Base-by-base conservation (phyloP, 2,329 filamentous ascomycete species). In the Thelonectria olida region DNA sequence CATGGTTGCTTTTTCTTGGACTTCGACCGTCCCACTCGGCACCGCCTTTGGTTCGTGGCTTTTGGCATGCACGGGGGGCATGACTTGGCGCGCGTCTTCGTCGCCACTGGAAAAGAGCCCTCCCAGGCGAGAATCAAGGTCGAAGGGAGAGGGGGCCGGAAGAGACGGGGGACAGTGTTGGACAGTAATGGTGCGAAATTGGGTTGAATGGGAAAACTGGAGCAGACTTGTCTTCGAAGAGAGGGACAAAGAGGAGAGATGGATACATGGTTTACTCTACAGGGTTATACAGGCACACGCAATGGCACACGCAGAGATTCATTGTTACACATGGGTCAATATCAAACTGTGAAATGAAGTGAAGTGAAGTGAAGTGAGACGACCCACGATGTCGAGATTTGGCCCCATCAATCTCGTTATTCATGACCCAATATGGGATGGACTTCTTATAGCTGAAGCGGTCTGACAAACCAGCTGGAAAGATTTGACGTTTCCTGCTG, bases 1-100 rank as follows among this genome's bases (percentile, higher is more conserved):
- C 54, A 61, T 61, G 34, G 36, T 57, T 61, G 38, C 42, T 27
- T 62, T 59, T 57, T 36, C 12, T 51, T 27, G 38, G 51, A 34
- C 49, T 53, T 55, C 15, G 38, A 22, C 45, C n/a, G 48, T 59
- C 4, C 39, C 34, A n/a, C n/a, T n/a, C n/a, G n/a, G n/a, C n/a
- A n/a, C 31, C 22, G 38, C 47, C 22, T 28, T 38, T 23, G 23
- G 39, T 55, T 45, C 34, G 27, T 31, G 28, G 54, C 12, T 13
- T 13, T 49, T 49, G 10, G 9, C 22, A 48, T 36, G n/a, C 20
- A 19, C n/a, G 36, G 47, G 31, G 22, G 39, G 19, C 23, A 17
- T 17, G 51, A 39, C 51, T 54, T 54, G 39, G 39, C 50, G 19
- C 17, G 13, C 50, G 38, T 25, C 27, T 19, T 25, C 19, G 23